phyloP scores from a whole-genome alignment of 768 basidiomycete genomes.

The Kwoniella sp. region DNA sequence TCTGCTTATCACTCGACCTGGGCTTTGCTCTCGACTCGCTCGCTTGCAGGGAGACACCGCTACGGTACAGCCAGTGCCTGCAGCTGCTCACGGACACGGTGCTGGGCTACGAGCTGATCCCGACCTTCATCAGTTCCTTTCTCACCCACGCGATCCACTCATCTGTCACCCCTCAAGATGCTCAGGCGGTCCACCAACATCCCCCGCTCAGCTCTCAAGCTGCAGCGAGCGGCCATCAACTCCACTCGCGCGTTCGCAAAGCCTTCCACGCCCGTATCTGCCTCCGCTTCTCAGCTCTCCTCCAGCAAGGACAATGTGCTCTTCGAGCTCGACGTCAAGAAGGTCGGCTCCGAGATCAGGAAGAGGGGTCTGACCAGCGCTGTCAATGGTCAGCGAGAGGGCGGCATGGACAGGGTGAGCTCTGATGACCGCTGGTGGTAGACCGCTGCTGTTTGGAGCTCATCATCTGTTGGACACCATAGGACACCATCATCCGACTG shows the following conservation, averaged over 20 bases:
- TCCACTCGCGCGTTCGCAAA: conserved; percentile 18
- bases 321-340: conserved; percentile 44
- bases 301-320: conserved; percentile 29
- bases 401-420: conserved; percentile 49
- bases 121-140: background rate
- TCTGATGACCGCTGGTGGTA: background rate
- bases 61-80: background rate
- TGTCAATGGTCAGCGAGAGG: conserved; percentile 26
- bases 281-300: conserved; percentile 14
- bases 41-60: background rate
- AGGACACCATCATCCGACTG: conserved; percentile 96
- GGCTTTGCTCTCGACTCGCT: background rate
- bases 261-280: conserved; percentile 19
- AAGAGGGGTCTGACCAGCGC: conserved; percentile 39
- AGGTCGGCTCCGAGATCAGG: conserved; percentile 45
- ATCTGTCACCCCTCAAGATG: background rate
- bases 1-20: background rate
- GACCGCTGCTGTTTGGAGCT: background rate
- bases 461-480: background rate
- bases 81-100: background rate
- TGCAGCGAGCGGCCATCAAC: conserved; percentile 5
- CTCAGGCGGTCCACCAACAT: conserved; percentile 12
- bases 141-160: background rate
- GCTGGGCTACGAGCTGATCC: too few relatives aligned
- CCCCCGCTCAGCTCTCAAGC: conserved; percentile 15